These are phyloP conservation scores for Neofusicoccum ribis DNA, from an alignment of 2,329 filamentous ascomycete species.

Conservation along the genomic window DNA sequence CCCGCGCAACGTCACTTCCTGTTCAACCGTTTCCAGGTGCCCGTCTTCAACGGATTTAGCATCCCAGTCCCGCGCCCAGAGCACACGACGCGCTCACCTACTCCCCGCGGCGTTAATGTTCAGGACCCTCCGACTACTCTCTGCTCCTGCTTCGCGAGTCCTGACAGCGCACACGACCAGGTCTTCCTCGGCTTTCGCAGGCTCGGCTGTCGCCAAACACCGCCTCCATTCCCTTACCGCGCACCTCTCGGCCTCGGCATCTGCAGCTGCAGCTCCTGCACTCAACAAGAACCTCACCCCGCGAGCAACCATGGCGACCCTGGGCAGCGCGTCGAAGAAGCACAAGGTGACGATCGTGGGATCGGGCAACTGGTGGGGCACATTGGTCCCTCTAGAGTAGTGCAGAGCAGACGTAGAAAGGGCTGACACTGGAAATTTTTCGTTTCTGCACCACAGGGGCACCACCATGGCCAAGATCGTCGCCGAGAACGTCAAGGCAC, in stretches of 20 bases:
- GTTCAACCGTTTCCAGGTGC: constrained; percentile 8
- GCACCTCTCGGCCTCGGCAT: constrained; percentile 17
- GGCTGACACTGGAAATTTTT: neutral
- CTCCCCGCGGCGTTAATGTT: neutral
- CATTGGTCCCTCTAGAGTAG: neutral
- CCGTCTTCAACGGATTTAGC: constrained; percentile 15
- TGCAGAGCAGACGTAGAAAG: neutral
- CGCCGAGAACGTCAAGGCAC: constrained; percentile 80
- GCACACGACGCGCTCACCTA: neutral
- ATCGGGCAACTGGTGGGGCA: constrained; percentile 84
- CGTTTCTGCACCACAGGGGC: constrained; percentile 61
- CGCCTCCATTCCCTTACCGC: constrained; percentile 9
- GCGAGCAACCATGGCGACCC: constrained; percentile 45
- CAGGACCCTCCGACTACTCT: constrained; percentile 25
- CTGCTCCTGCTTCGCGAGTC: constrained; percentile 3
- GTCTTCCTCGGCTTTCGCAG: constrained; percentile 14
- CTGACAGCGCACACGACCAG: constrained; percentile 19
- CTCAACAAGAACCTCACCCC: neutral
- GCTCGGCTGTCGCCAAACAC: constrained; percentile 11
- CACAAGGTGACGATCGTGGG: constrained; percentile 94
- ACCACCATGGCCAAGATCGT: constrained; percentile 97
- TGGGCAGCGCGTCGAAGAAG: constrained; percentile 62
- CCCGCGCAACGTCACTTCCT: constrained; percentile 8
- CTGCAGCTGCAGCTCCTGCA: constrained; percentile 1
- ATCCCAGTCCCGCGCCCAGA: neutral